Base-by-base conservation (phyloP, 331 rosid species). In the Quercus phellos region DNA sequence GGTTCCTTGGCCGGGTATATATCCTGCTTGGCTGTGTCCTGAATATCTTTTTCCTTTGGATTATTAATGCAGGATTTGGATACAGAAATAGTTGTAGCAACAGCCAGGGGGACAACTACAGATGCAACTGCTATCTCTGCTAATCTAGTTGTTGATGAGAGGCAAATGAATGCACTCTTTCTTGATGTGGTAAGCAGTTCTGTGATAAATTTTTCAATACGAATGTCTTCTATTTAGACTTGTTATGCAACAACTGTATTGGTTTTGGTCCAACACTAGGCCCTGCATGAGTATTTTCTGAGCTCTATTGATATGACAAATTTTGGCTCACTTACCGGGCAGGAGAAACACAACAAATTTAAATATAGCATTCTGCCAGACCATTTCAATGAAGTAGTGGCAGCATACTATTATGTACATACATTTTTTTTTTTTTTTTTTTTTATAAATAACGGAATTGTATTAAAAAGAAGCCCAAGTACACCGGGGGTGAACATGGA, bases 121-220 rank as follows among this genome's bases (percentile, higher is more conserved):
- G 81, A 69, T 30, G 87, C 96, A 56, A 84, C 98, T 19, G 92
- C 98, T 75, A 91, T 91, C 26, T 85, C 98, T 74, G 98, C 99
- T 32, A 91, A 91, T 84, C 75, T 95, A 55, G 80, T 93, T 38
- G 87, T 90, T 70, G 99, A 95, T 67, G 97, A 95, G 86, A 91
- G 99, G 88, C 99, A 95, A 88, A 95, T 95, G 98, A 95, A 95
- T 87, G 97, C 97, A 29, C 94, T 93, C 79, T 95, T 95, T 87
- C 97, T 95, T 51, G 97, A 92, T 69, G 94, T 95, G 98, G 99
- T 94, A 82, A 78, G 93, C 77, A 76, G 55, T 56, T 53, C 24
- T 72, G n/a, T 27, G 19, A 46, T 75, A 35, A 21, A 67, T 18
- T 51, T 2, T 53, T 72, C 46, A 4, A 32, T 30, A 3, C 3